Conservation (phyloP, 768 basidiomycete species). For the Podaxis sp. region DNA sequence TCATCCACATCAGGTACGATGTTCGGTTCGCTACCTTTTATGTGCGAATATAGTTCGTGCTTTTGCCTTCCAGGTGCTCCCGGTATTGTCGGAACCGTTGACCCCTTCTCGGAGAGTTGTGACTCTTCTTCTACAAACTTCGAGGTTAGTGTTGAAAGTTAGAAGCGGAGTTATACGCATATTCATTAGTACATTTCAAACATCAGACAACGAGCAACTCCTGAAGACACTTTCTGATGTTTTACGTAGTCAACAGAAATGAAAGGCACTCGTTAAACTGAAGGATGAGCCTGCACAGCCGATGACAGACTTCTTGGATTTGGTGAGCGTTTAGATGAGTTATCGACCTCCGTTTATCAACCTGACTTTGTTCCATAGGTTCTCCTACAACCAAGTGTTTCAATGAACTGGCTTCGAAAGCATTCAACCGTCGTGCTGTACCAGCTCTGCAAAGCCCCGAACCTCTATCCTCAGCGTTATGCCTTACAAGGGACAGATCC, state of each 20-base stretch:
- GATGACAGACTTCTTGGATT: neutral
- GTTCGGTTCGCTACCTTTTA: too few relatives aligned
- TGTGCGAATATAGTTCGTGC: too few relatives aligned
- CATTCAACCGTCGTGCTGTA: neutral
- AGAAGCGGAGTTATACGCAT: too few relatives aligned
- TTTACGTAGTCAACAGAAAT: neutral
- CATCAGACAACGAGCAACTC: neutral
- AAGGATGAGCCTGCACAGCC: neutral
- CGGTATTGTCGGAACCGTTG: too few relatives aligned
- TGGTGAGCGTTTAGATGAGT: neutral
- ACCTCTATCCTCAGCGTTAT: conserved; percentile 28
- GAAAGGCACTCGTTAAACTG: neutral
- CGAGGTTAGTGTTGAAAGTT: too few relatives aligned
- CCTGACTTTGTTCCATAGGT: conserved; percentile 3
- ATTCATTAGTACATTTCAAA: too few relatives aligned
- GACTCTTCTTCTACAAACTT: too few relatives aligned
- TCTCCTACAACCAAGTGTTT: neutral
- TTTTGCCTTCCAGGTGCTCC: too few relatives aligned
- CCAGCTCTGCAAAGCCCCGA: conserved; percentile 24
- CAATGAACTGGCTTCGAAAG: neutral
- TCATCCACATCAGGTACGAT: too few relatives aligned
- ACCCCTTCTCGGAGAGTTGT: too few relatives aligned
- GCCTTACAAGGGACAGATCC: conserved; percentile 18
- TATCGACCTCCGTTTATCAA: neutral
- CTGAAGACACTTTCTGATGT: neutral